Evolutionary conservation across 805 yeast species (phyloP).

Genomic region (Wickerhamiella musiphila): DNA sequence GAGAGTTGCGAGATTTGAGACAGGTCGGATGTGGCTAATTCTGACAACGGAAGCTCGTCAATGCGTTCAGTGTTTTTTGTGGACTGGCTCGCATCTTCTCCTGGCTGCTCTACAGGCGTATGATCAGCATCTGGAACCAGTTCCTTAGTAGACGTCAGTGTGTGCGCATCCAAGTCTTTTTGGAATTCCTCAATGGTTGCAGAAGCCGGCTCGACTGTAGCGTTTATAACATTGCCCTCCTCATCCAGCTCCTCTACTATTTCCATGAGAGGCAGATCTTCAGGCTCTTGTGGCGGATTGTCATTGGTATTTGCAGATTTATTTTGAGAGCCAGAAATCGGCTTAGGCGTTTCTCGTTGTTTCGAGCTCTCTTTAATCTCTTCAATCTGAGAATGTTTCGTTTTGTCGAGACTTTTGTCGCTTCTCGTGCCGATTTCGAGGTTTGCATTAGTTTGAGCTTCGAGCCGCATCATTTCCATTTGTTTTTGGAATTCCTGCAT

Average conservation of each 20-base stretch:
- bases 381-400: background rate
- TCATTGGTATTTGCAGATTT: too few species aligned
- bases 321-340: background rate
- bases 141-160: too few species aligned
- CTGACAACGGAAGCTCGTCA: too few species aligned
- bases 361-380: background rate
- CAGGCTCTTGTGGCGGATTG: too few species aligned
- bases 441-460: background rate
- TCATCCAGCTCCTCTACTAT: slow-evolving; percentile 75
- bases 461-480: background rate
- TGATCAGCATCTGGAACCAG: too few species aligned
- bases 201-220: slow-evolving; percentile 25
- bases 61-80: too few species aligned
- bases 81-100: too few species aligned
- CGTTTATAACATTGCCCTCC: slow-evolving; percentile 43
- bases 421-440: background rate
- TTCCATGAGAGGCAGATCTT: slow-evolving; percentile 54
- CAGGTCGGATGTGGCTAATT: too few species aligned
- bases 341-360: background rate
- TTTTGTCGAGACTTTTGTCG: background rate
- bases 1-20: too few species aligned
- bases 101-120: too few species aligned
- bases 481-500: slow-evolving; percentile 1
- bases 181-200: background rate
- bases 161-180: background rate